Base-by-base conservation (phyloP, 2,329 filamentous ascomycete species). In the Diaporthe sp. region DNA sequence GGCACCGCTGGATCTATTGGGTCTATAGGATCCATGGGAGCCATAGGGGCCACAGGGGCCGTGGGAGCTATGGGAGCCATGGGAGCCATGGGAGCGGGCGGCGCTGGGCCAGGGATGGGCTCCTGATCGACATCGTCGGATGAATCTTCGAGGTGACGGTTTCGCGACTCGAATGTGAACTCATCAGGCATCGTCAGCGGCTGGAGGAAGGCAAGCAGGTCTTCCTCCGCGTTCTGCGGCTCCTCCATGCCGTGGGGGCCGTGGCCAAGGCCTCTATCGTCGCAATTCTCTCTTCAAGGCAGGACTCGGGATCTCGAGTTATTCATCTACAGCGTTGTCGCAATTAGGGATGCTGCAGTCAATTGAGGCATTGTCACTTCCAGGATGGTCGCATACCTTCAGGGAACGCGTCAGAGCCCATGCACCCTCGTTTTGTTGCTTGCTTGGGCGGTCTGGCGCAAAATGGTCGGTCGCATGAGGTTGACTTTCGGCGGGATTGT, bases 181-280 rank as follows among this genome's bases (percentile, higher is more conserved):
- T 73, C 57, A 0, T 75, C 62, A 7, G 62, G 73, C 17, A 60
- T 46, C 6, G 51, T 73, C n/a, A 67, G 49, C 4, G 73, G 76
- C 49, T 77, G 76, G 17, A 77, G 76, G n/a, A 77, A 42, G n/a
- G 76, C 71, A 28, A 75, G 49, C 4, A 77, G 34, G 34, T 77
- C 76, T 31, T 77, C 76, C 44, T 77, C 76, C 12, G 58, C 73
- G 44, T 71, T 53, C 57, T 73, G 62, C 15, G 34, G 12, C 19
- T 58, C 73, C 3, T 71, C 51, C 76, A 77, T 77, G 12, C 28
- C 70, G 62, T 39, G 49, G 9, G 39, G 34, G 17, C 15, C 44
- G 57, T 25, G 4, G 57, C 31, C 31, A 34, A 34, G 34, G 25
- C 31, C n/a, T 34, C 17, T 65, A 55, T 58, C n/a, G 51, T 58